phyloP scores from a whole-genome alignment of 2,329 filamentous ascomycete species.

The Aureobasidium sp. region DNA sequence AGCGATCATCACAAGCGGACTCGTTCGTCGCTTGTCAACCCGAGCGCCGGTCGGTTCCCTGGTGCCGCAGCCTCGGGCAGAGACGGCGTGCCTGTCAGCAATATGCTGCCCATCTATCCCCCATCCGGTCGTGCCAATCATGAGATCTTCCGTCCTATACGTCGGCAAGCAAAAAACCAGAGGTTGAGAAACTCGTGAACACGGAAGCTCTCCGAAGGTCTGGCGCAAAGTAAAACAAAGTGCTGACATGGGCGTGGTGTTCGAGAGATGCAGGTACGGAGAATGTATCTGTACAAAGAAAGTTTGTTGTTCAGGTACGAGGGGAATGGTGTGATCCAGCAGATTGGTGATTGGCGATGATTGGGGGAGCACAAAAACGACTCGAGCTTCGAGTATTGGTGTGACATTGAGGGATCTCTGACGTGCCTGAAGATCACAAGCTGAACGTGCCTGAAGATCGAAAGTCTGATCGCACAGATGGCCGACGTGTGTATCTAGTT shows the following conservation, averaged over 20 bases:
- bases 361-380: neutral
- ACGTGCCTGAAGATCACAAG: neutral
- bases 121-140: constrained; percentile 1
- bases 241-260: neutral
- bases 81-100: constrained; percentile 4
- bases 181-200: neutral
- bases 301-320: neutral
- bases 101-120: neutral
- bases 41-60: neutral
- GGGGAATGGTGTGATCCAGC: neutral
- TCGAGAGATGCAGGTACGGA: neutral
- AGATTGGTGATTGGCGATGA: neutral
- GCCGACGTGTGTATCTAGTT: neutral
- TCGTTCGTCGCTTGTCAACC: neutral
- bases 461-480: neutral
- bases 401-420: neutral
- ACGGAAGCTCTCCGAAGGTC: neutral
- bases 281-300: neutral
- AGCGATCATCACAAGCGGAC: neutral
- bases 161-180: neutral
- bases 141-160: neutral
- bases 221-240: neutral
- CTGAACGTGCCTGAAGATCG: neutral
- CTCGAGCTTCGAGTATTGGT: neutral
- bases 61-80: neutral